Evolutionary conservation across 345 rosid species (phyloP).

Genomic region (Citrus reticulata): DNA sequence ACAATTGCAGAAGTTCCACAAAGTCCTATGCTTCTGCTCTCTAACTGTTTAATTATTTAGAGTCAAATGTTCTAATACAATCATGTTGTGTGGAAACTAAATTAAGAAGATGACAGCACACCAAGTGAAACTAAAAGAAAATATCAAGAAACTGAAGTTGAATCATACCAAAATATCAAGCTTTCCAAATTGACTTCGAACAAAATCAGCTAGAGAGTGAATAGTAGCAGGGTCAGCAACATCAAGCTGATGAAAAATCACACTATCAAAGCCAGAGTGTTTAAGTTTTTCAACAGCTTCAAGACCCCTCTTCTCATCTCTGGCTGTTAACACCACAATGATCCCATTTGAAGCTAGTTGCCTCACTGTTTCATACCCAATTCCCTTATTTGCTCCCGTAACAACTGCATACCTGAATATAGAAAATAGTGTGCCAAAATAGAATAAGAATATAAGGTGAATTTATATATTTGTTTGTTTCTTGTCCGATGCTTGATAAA

Average conservation of each 20-base stretch:
- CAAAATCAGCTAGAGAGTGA: slow-evolving; percentile 32
- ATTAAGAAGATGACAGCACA: too few species aligned
- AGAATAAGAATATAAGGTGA: not conserved
- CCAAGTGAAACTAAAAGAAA: not conserved
- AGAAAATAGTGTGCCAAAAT: not conserved
- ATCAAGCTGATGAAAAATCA: slow-evolving; percentile 44
- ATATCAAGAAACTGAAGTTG: too few species aligned
- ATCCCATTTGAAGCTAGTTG: slow-evolving; percentile 22
- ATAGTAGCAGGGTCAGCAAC: slow-evolving; percentile 31
- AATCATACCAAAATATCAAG: slow-evolving; percentile 11
- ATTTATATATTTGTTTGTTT: too few species aligned
- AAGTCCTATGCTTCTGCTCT: too few species aligned
- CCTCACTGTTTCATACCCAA: slow-evolving; percentile 16
- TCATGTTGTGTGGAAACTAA: too few species aligned
- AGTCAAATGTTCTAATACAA: too few species aligned
- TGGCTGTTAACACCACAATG: slow-evolving; percentile 18
- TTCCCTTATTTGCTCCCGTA: slow-evolving; percentile 23
- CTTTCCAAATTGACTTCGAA: slow-evolving; percentile 2
- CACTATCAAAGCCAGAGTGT: slow-evolving; percentile 11
- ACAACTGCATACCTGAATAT: slow-evolving; percentile 34
- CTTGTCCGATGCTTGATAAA: not conserved
- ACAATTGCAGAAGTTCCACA: not conserved
- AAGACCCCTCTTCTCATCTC: slow-evolving; percentile 19
- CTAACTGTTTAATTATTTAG: too few species aligned
- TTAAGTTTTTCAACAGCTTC: slow-evolving; percentile 20